A percentile compares a stretch with the other conserved stretches of the same genome.
Evolutionary conservation across 2,329 filamentous ascomycete species (phyloP).

Genomic region (Botrytis galanthina): DNA sequence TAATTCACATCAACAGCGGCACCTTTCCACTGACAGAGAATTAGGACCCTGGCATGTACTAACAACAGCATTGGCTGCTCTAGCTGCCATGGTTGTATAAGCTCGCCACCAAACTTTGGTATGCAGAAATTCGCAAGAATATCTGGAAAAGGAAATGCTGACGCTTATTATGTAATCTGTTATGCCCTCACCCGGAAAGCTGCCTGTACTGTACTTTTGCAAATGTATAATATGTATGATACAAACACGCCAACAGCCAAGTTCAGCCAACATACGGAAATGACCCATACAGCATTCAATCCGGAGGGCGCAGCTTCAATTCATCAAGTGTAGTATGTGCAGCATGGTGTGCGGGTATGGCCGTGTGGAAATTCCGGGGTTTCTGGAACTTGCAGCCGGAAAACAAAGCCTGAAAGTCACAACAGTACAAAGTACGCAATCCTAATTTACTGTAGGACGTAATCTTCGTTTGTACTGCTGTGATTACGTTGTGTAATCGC

Average conservation of each 20-base stretch:
- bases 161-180: conserved; percentile 18
- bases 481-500: conserved; percentile 13
- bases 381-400: conserved; percentile 20
- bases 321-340: conserved; percentile 1
- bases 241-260: not conserved
- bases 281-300: not conserved
- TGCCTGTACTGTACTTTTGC: not conserved
- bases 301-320: not conserved
- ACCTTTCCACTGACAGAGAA: not conserved
- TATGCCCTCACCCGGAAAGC: conserved; percentile 12
- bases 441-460: conserved; percentile 16
- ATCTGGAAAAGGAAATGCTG: conserved; percentile 18
- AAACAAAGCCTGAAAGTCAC: conserved; percentile 18
- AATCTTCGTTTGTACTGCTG: conserved; percentile 20
- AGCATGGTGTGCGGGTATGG: conserved; percentile 16
- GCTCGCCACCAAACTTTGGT: not conserved
- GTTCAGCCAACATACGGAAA: conserved; percentile 1
- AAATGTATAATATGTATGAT: not conserved
- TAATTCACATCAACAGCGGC: not conserved
- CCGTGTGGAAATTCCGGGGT: conserved; percentile 22
- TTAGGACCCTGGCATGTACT: not conserved
- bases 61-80: not conserved
- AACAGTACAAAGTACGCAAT: conserved; percentile 20
- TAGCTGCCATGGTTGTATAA: not conserved
- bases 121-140: conserved; percentile 19